Conservation (phyloP, 306 rosid species). For the Arachis hypogaea region DNA sequence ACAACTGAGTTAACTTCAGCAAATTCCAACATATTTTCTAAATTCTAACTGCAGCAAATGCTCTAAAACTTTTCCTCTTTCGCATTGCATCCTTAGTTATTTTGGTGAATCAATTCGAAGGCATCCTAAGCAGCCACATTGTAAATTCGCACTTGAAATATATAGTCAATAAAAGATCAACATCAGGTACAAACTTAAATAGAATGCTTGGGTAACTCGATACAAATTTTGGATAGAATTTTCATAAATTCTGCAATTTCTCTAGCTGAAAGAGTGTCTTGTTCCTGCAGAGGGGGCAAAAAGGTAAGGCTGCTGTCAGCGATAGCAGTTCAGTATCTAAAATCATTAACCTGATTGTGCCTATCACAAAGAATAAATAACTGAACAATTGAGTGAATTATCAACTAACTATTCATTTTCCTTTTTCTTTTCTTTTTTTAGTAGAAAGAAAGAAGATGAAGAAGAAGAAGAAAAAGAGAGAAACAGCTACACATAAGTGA, state of each 20-base stretch:
- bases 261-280: conserved; percentile 70
- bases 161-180: conserved; percentile 32
- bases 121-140: conserved; percentile 36
- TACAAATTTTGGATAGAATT: conserved; percentile 68
- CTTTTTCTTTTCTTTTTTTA: no score
- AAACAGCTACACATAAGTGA: neutral
- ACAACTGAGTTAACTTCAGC: conserved; percentile 29
- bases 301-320: conserved; percentile 27
- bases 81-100: conserved; percentile 27
- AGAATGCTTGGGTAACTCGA: conserved; percentile 46
- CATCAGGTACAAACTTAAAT: conserved; percentile 19
- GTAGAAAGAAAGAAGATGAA: conserved; percentile 17
- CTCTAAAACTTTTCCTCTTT: conserved; percentile 26
- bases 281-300: conserved; percentile 58
- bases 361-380: conserved; percentile 15
- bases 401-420: neutral
- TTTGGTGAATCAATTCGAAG: conserved; percentile 35
- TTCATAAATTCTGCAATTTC: conserved; percentile 94
- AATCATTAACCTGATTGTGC: conserved; percentile 18
- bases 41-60: conserved; percentile 40
- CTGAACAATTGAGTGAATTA: conserved; percentile 10
- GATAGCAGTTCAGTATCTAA: neutral
- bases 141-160: conserved; percentile 38
- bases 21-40: conserved; percentile 4
- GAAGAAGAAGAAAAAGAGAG: neutral